Base-by-base conservation (phyloP, 2,329 filamentous ascomycete genomes). In the Whalleya microplaca region DNA sequence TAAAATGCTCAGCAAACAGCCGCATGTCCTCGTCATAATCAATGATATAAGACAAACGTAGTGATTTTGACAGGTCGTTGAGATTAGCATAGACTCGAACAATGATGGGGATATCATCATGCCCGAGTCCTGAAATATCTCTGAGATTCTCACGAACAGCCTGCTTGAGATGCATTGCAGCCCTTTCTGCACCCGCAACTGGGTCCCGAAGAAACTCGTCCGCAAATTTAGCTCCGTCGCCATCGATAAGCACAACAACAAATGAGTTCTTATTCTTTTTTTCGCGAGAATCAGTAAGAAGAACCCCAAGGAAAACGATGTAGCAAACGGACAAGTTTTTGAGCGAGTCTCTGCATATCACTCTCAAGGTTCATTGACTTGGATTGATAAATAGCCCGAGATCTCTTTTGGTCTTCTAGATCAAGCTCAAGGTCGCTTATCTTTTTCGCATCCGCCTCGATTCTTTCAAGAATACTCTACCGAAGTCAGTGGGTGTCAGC, bases 11-110 rank as follows among this genome's bases (percentile, higher is more conserved):
- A 6, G 69, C 70, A 62, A 72, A 72, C 12, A 64, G n/a, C 20
- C 61, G 67, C 63, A 72, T 68, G 16, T 66, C 65, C 2, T 72
- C 71, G 18, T 71, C 70, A 49, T 54, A 58, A 19, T 70, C 64
- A 56, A 70, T 71, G 62, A 71, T 56, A 55, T 65, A 64, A 48
- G 71, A 72, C 44, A 71, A 20, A 44, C 71, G 69, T 48, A 72
- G 62, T 18, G 70, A 70, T 58, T 65, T 71, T 21, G 69, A 66
- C 51, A 72, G 54, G 51, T 71, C 71, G 48, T 68, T 71, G 50
- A 72, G 60, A 63, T 72, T 72, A 48, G 71, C 71, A 63, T 72
- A 72, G 53, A 69, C 69, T 41, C 71, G 68, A 27, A 71, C 66
- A 46, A 72, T 52, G 47, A 72, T 69, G 50, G 69, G 67, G 32